A percentile compares a stretch with the other conserved stretches of the same genome.
These are phyloP conservation scores for Alisma plantagoaquatica DNA, from an alignment of 106 monocot genomes.

Conservation along the genomic window DNA sequence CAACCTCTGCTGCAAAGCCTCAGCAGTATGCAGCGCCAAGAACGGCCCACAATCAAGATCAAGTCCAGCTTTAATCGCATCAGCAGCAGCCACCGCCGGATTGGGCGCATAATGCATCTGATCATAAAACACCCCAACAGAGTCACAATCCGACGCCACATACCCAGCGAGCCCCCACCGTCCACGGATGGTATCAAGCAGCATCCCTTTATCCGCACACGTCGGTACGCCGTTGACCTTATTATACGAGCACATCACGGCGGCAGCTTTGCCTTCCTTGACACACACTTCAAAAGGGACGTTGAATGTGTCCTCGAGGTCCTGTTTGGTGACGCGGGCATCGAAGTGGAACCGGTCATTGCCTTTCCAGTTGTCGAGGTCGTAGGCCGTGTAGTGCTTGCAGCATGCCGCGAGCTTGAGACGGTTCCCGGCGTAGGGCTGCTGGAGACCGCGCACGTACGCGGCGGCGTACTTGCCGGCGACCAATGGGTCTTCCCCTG, in stretches of 20 bases:
- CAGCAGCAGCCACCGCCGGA: conserved; percentile 48
- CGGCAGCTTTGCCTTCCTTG: conserved; percentile 45
- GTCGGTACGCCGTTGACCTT: conserved; percentile 79
- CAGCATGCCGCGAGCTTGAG: conserved; percentile 85
- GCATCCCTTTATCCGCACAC: conserved; percentile 55
- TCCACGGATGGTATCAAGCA: conserved; percentile 37
- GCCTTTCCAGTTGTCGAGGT: conserved; percentile 77
- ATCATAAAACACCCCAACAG: conserved; percentile 44
- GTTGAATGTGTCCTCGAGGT: conserved; percentile 70
- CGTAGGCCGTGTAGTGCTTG: conserved; percentile 95
- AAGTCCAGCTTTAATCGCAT: conserved; percentile 53
- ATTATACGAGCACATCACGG: conserved; percentile 92
- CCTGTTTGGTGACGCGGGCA: conserved; percentile 63
- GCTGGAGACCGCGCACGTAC: conserved; percentile 77
- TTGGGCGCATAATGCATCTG: conserved; percentile 34
- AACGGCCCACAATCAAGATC: conserved; percentile 82
- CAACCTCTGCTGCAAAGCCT: conserved; percentile 35
- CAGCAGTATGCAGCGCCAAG: conserved; percentile 36
- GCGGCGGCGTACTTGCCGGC: conserved; percentile 56
- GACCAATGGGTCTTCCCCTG: conserved; percentile 82
- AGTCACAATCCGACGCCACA: conserved; percentile 75
- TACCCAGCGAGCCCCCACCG: conserved; percentile 68
- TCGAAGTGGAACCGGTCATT: conserved; percentile 69
- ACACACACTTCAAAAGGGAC: conserved; percentile 72
- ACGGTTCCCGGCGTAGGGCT: conserved; percentile 19